Evolutionary conservation across 495 filamentous ascomycete genomes (phyloP).

Genomic region (Viridothelium virens): DNA sequence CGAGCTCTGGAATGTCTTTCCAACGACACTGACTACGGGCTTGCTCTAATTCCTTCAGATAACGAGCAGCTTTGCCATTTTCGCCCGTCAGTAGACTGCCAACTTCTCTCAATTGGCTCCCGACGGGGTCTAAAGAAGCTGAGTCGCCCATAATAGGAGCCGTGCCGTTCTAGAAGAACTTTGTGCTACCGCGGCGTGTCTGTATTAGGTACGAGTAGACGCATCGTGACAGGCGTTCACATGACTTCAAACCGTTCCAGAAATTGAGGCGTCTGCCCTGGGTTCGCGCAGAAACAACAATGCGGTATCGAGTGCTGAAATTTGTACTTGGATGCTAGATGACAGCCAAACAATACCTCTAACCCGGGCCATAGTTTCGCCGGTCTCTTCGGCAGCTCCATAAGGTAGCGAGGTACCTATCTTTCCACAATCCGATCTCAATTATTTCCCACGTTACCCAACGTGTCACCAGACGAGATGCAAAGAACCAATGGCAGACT

Average conservation of each 20-base stretch:
- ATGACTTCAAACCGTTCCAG: no score
- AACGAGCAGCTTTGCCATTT: slow-evolving; percentile 61
- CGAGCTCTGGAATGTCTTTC: slow-evolving; percentile 81
- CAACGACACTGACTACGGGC: slow-evolving; percentile 83
- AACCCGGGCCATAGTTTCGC: neutral
- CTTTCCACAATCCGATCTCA: neutral
- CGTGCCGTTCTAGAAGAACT: neutral
- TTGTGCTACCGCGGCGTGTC: neutral
- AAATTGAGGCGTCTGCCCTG: no score
- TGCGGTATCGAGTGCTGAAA: no score
- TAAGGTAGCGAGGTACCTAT: no score
- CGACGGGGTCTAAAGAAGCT: neutral
- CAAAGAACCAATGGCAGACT: neutral
- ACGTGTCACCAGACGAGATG: neutral
- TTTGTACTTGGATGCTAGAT: no score
- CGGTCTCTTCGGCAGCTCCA: neutral
- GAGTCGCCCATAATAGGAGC: neutral
- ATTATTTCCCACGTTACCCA: neutral
- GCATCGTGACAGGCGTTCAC: neutral
- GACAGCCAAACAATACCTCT: no score
- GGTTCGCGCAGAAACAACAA: no score
- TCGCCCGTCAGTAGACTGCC: neutral
- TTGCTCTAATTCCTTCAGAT: slow-evolving; percentile 70
- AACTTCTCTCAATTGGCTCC: neutral
- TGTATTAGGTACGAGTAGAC: neutral